Evolutionary conservation across 169 alveolate genomes (phyloP).

Genomic region (Eimeria nieschulzi): DNA sequence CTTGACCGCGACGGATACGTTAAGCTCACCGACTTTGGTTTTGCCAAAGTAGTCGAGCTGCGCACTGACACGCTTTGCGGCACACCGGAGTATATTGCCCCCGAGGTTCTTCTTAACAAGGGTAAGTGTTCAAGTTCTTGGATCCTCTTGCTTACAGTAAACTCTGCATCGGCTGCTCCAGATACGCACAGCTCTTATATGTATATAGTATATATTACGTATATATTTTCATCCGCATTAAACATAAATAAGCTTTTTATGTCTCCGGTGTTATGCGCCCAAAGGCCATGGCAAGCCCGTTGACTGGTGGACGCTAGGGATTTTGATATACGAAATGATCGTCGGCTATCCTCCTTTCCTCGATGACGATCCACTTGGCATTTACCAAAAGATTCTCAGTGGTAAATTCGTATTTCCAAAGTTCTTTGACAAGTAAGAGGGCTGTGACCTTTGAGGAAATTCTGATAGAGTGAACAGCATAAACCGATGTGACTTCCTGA

Average conservation of each 20-base stretch:
- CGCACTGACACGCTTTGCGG: slow-evolving; percentile 98
- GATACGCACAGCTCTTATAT: not conserved
- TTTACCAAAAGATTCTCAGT: slow-evolving; percentile 95
- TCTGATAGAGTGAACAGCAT: no score
- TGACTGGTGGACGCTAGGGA: slow-evolving; percentile 99
- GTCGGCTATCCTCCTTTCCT: slow-evolving; percentile 98
- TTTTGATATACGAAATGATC: slow-evolving; percentile 96
- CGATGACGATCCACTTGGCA: slow-evolving; percentile 97
- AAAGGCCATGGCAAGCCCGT: slow-evolving; percentile 97
- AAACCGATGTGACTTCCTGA: not conserved
- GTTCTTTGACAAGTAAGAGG: slow-evolving; percentile 75
- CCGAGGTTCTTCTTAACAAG: slow-evolving; percentile 95
- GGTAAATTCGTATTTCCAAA: slow-evolving; percentile 92
- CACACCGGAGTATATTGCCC: slow-evolving; percentile 99
- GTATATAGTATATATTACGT: not conserved
- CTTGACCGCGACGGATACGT: slow-evolving; percentile 97
- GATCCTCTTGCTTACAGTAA: not conserved
- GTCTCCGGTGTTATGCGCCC: not conserved
- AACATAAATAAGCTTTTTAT: not conserved
- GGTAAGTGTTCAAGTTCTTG: slow-evolving; percentile 72
- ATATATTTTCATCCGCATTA: not conserved
- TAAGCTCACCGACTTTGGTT: slow-evolving; percentile 99
- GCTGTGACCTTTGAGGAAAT: not conserved
- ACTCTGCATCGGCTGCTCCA: not conserved
- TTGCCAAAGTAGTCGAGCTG: slow-evolving; percentile 97